phyloP scores from a whole-genome alignment of 257 asterid genomes.

The Solanum ossicruentum region DNA sequence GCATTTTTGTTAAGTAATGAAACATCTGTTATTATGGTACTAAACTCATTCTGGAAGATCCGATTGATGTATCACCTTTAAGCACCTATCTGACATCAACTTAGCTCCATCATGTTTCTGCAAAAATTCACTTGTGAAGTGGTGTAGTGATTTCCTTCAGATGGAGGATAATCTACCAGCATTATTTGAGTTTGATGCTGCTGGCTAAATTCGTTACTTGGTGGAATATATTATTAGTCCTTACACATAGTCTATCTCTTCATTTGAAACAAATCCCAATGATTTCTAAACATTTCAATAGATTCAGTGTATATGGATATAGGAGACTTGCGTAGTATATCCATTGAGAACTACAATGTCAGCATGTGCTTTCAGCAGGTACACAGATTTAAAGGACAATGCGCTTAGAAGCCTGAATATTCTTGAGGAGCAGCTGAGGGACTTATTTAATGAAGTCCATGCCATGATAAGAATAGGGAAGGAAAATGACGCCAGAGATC shows the following conservation, averaged over 20 bases:
- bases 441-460: conserved; percentile 59
- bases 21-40: background rate
- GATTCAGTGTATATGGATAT: background rate
- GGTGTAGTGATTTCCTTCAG: background rate
- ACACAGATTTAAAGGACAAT: conserved; percentile 15
- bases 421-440: conserved; percentile 59
- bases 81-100: background rate
- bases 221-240: background rate
- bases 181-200: background rate
- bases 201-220: background rate
- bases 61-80: background rate
- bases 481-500: conserved; percentile 51
- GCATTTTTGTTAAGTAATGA: background rate
- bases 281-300: background rate
- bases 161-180: background rate
- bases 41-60: background rate
- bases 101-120: background rate
- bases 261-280: background rate
- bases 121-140: background rate
- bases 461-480: conserved; percentile 49
- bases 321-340: background rate
- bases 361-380: conserved; percentile 5
- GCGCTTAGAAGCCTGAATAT: conserved; percentile 19
- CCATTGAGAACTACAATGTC: background rate
- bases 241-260: background rate